phyloP scores from a whole-genome alignment of 768 basidiomycete species.

The Terana coerulea region DNA sequence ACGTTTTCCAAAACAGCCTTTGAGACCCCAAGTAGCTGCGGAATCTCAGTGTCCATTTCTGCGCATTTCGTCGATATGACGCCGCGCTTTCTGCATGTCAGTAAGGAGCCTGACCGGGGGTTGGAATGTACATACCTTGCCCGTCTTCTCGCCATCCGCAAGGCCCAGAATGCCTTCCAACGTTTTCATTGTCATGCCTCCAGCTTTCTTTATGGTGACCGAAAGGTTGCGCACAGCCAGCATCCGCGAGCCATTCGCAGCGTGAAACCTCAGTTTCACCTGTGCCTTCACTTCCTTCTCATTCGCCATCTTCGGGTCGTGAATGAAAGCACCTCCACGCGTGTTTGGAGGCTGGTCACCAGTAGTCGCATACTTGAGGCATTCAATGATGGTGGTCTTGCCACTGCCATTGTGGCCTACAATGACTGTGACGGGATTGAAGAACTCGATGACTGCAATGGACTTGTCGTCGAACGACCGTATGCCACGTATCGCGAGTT shows the following conservation, averaged over 20 bases:
- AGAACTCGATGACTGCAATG: slow-evolving; percentile 93
- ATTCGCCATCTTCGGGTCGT: slow-evolving; percentile 99
- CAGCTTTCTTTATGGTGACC: slow-evolving; percentile 89
- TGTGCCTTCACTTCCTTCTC: slow-evolving; percentile 99
- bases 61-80: slow-evolving; percentile 97
- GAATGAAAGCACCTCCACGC: slow-evolving; percentile 96
- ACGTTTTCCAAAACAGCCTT: slow-evolving; percentile 99
- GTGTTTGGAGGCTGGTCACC: slow-evolving; percentile 98
- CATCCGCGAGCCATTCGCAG: slow-evolving; percentile 89
- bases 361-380: slow-evolving; percentile 97
- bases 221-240: slow-evolving; percentile 86
- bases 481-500: slow-evolving; percentile 91
- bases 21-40: slow-evolving; percentile 89
- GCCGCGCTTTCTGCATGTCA: slow-evolving; percentile 53
- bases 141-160: slow-evolving; percentile 60
- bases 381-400: slow-evolving; percentile 99
- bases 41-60: slow-evolving; percentile 94
- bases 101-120: not conserved
- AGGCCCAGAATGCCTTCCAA: slow-evolving; percentile 85
- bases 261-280: slow-evolving; percentile 90
- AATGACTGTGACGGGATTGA: slow-evolving; percentile 95
- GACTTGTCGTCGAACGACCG: slow-evolving; percentile 96
- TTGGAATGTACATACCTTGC: slow-evolving; percentile 52
- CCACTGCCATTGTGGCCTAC: slow-evolving; percentile 98
- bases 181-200: slow-evolving; percentile 93